These are phyloP conservation scores for Lenwebbia sp. DNA, from an alignment of 345 rosid species.

Conservation along the genomic window DNA sequence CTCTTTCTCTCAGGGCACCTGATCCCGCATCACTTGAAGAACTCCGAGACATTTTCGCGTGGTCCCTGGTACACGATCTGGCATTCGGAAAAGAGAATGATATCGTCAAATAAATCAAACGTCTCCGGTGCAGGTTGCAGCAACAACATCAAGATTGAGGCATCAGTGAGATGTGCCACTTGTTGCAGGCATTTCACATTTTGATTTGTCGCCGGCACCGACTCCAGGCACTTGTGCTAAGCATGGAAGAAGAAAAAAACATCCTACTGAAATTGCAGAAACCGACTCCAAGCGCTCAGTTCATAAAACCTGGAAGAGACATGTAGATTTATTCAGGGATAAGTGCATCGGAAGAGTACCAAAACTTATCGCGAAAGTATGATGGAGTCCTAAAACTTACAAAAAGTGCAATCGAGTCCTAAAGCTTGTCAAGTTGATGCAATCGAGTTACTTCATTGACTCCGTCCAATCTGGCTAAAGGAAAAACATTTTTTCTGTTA, in stretches of 20 bases:
- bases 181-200: slow-evolving; percentile 84
- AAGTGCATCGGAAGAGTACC: no score
- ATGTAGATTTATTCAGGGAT: no score
- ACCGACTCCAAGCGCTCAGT: no score
- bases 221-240: no score
- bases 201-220: slow-evolving; percentile 72
- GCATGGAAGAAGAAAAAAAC: no score
- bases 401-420: no score
- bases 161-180: slow-evolving; percentile 58
- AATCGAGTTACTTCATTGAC: not conserved
- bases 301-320: no score
- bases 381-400: no score
- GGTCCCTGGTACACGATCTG: slow-evolving; percentile 87
- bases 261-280: no score
- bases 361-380: no score
- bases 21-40: slow-evolving; percentile 65
- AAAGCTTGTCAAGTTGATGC: not conserved
- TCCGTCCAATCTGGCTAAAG: fast-evolving
- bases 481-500: not conserved
- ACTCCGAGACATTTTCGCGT: slow-evolving; percentile 45
- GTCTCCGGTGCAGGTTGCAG: slow-evolving; percentile 93
- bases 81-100: slow-evolving; percentile 66
- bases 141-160: slow-evolving; percentile 59
- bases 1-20: slow-evolving; percentile 76
- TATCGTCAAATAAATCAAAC: slow-evolving; percentile 74